A percentile compares a stretch with the other conserved stretches of the same genome.
Evolutionary conservation across 176 grass and related monocot genomes (phyloP).

Genomic region (Puccinellia tenuiflora): DNA sequence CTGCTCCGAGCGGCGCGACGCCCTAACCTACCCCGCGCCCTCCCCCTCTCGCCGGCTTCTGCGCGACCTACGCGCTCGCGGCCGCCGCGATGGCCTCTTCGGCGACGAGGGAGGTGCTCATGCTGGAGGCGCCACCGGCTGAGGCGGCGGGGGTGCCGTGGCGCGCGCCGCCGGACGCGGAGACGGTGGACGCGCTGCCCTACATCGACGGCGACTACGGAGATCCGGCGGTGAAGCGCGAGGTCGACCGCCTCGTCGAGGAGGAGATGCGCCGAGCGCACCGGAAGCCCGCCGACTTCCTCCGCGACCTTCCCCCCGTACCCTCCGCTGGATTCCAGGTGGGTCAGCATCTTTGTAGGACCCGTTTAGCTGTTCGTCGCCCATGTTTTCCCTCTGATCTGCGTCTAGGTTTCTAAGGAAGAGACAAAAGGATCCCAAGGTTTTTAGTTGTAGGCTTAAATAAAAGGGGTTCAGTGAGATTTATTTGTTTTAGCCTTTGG

Average conservation of each 20-base stretch:
- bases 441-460: neutral
- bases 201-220: constrained; percentile 99
- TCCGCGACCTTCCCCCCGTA: constrained; percentile 74
- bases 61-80: neutral
- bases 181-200: constrained; percentile 79
- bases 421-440: neutral
- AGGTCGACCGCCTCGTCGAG: constrained; percentile 79
- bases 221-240: constrained; percentile 67
- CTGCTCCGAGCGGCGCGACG: neutral
- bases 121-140: constrained; percentile 81
- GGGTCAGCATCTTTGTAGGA: neutral
- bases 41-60: neutral
- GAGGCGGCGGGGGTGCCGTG: constrained; percentile 27
- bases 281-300: constrained; percentile 90
- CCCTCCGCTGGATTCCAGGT: constrained; percentile 65
- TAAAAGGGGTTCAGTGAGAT: neutral
- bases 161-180: constrained; percentile 58
- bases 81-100: constrained; percentile 33
- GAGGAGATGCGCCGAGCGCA: constrained; percentile 82
- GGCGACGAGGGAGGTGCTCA: constrained; percentile 60
- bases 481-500: neutral
- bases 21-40: neutral
- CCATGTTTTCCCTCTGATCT: neutral
- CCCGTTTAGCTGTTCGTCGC: neutral
- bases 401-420: neutral